Conservation (phyloP, 164 flowering plant genomes). For the Paratinospora sagittata region DNA sequence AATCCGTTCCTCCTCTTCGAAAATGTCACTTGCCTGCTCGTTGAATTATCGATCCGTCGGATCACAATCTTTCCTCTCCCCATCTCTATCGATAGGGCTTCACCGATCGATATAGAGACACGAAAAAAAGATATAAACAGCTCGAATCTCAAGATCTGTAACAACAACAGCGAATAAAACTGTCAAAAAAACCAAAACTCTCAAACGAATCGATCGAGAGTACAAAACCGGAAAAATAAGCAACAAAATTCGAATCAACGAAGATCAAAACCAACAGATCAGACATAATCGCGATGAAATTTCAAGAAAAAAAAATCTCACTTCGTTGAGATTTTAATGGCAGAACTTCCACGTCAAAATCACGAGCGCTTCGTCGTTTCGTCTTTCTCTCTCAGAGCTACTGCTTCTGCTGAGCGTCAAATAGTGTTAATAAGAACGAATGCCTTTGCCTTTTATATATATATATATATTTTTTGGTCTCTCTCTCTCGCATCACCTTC, state of each 20-base stretch:
- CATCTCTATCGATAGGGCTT: constrained; percentile 26
- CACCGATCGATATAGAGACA: neutral
- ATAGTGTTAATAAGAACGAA: neutral
- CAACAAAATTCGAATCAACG: neutral
- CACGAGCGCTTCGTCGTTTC: neutral
- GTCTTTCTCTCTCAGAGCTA: neutral
- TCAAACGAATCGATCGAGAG: neutral
- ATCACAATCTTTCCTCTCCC: constrained; percentile 85
- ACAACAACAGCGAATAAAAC: neutral
- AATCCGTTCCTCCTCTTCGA: constrained; percentile 70
- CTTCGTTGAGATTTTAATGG: neutral
- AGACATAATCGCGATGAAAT: neutral
- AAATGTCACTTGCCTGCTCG: constrained; percentile 80
- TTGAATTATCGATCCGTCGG: constrained; percentile 57
- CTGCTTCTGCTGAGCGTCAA: too few species aligned
- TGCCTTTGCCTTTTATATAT: neutral
- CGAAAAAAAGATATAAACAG: neutral
- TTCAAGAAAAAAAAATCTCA: neutral
- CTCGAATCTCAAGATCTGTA: neutral
- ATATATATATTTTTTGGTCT: too few species aligned
- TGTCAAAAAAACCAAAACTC: neutral
- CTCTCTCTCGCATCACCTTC: constrained; percentile 1
- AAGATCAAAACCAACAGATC: neutral
- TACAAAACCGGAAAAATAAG: neutral
- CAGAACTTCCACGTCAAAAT: neutral